These are phyloP conservation scores for Hypoxylon rickii DNA, from an alignment of 495 filamentous ascomycete species.

Conservation along the genomic window DNA sequence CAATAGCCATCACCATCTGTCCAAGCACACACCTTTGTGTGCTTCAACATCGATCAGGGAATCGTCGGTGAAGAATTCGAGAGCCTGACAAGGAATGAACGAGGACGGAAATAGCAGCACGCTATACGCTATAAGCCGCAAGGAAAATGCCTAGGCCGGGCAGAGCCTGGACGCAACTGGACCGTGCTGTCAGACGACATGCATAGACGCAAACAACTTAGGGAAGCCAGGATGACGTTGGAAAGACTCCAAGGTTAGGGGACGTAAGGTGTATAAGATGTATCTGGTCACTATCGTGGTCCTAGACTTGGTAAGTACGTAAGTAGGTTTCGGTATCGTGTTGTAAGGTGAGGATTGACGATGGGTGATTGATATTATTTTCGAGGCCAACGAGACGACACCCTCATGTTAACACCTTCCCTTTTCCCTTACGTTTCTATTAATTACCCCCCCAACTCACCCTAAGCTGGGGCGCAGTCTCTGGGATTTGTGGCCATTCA, in stretches of 20 bases:
- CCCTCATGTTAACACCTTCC: slow-evolving; percentile 21
- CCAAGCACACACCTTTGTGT: slow-evolving; percentile 7
- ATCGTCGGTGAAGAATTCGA: background rate
- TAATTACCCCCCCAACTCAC: slow-evolving; percentile 4
- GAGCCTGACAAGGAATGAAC: too few species aligned
- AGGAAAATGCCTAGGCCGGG: background rate
- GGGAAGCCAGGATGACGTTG: background rate
- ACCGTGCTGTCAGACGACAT: slow-evolving; percentile 11
- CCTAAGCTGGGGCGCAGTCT: slow-evolving; percentile 16
- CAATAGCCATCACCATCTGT: slow-evolving; percentile 40
- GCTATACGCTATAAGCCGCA: background rate
- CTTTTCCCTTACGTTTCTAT: slow-evolving; percentile 5
- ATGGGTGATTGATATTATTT: slow-evolving; percentile 11
- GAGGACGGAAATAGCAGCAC: background rate
- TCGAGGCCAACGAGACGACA: slow-evolving; percentile 1
- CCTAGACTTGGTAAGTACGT: too few species aligned
- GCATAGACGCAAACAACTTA: slow-evolving; percentile 4
- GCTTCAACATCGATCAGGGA: slow-evolving; percentile 20
- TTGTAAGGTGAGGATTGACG: background rate
- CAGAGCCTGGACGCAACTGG: slow-evolving; percentile 18
- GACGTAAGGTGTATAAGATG: too few species aligned
- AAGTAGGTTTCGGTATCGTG: too few species aligned
- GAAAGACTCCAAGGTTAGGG: background rate
- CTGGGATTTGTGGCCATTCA: slow-evolving; percentile 16
- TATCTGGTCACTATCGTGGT: too few species aligned